phyloP scores from a whole-genome alignment of 805 yeast species.

The Kuraishia cidri region DNA sequence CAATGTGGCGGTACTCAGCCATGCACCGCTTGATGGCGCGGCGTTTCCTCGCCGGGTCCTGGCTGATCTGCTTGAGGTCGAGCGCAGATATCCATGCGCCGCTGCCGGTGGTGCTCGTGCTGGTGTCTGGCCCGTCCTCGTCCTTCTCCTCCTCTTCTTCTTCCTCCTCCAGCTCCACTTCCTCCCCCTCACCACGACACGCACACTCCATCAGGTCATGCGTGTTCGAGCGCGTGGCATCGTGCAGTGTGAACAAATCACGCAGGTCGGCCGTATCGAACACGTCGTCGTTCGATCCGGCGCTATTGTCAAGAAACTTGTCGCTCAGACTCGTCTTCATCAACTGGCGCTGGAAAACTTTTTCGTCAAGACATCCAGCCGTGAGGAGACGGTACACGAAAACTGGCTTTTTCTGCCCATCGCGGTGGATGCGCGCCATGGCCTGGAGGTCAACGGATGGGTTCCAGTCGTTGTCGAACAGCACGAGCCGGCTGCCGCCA shows the following conservation, averaged over 20 bases:
- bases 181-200: constrained; percentile 50
- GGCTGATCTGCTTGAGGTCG: constrained; percentile 25
- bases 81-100: constrained; percentile 46
- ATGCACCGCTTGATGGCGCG: constrained; percentile 49
- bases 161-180: constrained; percentile 9
- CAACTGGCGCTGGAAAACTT: constrained; percentile 85
- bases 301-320: constrained; percentile 43
- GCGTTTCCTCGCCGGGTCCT: constrained; percentile 22
- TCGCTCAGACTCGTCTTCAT: constrained; percentile 76
- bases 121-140: constrained; percentile 7
- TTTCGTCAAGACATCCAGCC: constrained; percentile 90
- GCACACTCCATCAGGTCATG: constrained; percentile 67
- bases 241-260: constrained; percentile 60
- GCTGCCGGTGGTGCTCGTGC: background rate
- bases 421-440: constrained; percentile 91
- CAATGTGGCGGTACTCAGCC: constrained; percentile 52
- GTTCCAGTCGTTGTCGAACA: constrained; percentile 96
- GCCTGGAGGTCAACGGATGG: constrained; percentile 91
- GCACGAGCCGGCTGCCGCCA: constrained; percentile 80
- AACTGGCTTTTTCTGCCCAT: constrained; percentile 79
- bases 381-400: constrained; percentile 77
- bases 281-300: constrained; percentile 45
- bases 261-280: constrained; percentile 63
- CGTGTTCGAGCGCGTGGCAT: constrained; percentile 51
- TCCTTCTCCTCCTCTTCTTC: constrained; percentile 14